These are phyloP conservation scores for Fragaria iinumae DNA, from an alignment of 306 rosid genomes.

Conservation along the genomic window DNA sequence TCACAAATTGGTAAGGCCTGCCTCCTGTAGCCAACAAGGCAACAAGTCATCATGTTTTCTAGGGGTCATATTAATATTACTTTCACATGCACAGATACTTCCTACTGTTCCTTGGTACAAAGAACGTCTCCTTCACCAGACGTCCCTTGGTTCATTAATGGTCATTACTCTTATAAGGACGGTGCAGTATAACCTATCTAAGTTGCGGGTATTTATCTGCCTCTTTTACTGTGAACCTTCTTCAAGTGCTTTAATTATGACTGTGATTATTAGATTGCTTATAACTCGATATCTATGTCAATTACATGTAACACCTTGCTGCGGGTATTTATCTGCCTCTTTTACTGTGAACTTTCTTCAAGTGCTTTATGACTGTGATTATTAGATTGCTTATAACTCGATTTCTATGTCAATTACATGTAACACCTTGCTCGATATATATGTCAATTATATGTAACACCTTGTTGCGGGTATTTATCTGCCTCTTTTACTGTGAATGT, in stretches of 20 bases:
- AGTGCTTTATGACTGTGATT: too few species aligned
- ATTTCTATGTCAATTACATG: background rate
- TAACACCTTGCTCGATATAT: background rate
- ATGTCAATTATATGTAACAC: too few species aligned
- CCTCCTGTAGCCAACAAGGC: constrained; percentile 10
- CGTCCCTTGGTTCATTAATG: constrained; percentile 95
- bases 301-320: constrained; percentile 2
- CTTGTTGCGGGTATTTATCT: background rate
- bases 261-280: constrained; percentile 18
- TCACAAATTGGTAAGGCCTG: constrained; percentile 77
- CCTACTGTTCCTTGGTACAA: constrained; percentile 92
- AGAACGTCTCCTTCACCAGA: constrained; percentile 96
- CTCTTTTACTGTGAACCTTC: constrained; percentile 21
- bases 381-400: too few species aligned
- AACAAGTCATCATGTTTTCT: constrained; percentile 2
- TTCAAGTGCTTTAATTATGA: background rate
- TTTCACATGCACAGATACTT: constrained; percentile 58
- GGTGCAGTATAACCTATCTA: constrained; percentile 91
- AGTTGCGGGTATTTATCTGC: constrained; percentile 68
- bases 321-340: too few species aligned
- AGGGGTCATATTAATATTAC: constrained; percentile 32
- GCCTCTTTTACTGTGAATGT: too few species aligned
- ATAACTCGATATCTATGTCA: constrained; percentile 18
- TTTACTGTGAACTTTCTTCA: too few species aligned
- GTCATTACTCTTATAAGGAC: constrained; percentile 93